Base-by-base conservation (phyloP, 2,329 filamentous ascomycete species). In the Diaporthe longicolla region DNA sequence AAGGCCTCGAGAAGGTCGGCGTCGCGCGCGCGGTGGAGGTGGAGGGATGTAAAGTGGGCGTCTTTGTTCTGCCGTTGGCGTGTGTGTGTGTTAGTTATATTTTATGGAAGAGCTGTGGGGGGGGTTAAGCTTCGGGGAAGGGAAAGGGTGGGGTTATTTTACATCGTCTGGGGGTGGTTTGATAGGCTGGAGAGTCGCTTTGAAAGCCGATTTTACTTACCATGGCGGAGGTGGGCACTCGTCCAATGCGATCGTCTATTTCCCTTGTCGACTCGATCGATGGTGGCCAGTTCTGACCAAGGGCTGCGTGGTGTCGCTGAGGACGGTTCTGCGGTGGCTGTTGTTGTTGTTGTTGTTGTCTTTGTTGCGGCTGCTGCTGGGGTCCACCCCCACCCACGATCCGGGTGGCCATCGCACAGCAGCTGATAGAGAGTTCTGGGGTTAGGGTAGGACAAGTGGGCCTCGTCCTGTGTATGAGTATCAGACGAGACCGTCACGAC, bases 1-100 rank as follows among this genome's bases (percentile, higher is more conserved):
- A 93, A 93, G 82, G 93, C 91, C 81, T 96, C 94, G 78, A 95
- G 93, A 76, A 95, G 90, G 84, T 95, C 94, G 71, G 93, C 93
- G 84, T 94, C 90, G 81, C 91, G 90, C 40, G 93, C 85, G 70
- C 87, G 86, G 82, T 92, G 91, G 85, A 95, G 91, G 87, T 96
- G 94, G 76, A 96, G 84, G 82, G 94, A 91, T 29, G 92, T 95
- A 85, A 92, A 91, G 83, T 87, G 88, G 13, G 92, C 92, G 87
- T 97, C 94, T 85, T 94, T 94, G 79, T 91, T 91, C 89, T 91
- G 84, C 11, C 0, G 37, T 29, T 11, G 50, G 48, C 19, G 57
- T 0, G 35, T 6, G 35, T 8, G 29, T 3, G 57, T 61, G 58
- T 61, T 26, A 29, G 37, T 29, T 55, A 5, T 55, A 40, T 4